phyloP scores from a whole-genome alignment of 306 rosid genomes.

The Herpetospermum pedunculosum region DNA sequence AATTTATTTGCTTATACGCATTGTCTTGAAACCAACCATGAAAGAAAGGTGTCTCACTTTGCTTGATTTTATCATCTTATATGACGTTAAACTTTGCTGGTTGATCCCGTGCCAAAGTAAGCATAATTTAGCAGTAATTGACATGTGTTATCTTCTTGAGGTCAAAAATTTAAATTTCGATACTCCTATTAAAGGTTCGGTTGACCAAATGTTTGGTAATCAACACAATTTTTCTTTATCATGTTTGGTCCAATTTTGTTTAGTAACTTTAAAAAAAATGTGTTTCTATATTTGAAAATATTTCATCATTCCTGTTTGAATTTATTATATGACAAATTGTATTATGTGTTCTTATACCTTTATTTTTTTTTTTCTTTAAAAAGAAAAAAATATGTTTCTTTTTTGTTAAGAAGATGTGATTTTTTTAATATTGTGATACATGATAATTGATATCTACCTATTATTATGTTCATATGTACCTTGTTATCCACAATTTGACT shows the following conservation, averaged over 20 bases:
- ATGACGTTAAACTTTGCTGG: background rate
- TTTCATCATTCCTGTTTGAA: no score
- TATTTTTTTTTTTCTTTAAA: no score
- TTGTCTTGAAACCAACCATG: background rate
- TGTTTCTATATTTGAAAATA: no score
- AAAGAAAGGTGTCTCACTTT: background rate
- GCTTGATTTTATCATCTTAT: background rate
- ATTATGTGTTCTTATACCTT: background rate
- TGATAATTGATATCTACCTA: no score
- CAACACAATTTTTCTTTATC: background rate
- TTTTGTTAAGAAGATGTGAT: no score
- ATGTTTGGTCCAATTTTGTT: background rate
- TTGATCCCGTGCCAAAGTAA: no score
- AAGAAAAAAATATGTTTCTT: background rate
- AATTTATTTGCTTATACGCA: background rate
- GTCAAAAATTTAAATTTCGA: no score
- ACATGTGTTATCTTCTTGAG: no score
- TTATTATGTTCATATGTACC: background rate
- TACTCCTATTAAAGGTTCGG: no score
- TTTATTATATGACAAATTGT: background rate
- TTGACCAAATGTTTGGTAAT: background rate
- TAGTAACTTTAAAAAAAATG: no score
- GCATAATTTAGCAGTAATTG: no score
- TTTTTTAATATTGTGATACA: background rate
- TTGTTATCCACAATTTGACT: background rate